Evolutionary conservation across 73 alveolate genomes (phyloP).

Genomic region (Uronychia setigera): DNA sequence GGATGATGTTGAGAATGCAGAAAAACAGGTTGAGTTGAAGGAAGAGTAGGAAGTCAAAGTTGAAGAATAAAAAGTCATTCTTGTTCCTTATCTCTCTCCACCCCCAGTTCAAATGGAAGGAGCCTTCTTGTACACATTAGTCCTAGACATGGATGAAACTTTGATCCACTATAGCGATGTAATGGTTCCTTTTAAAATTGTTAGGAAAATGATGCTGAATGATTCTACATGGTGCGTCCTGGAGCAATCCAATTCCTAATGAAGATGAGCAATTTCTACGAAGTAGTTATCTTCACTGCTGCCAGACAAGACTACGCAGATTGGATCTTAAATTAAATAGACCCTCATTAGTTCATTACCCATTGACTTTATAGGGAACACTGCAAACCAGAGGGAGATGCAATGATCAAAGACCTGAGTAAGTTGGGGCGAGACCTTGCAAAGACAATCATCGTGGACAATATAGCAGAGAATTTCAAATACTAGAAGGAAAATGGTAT

Average conservation of each 20-base stretch:
- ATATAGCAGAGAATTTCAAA: slow-evolving; percentile 73
- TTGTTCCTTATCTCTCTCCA: neutral
- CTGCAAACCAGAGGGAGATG: slow-evolving; percentile 14
- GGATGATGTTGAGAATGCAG: too few relatives aligned
- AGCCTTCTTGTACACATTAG: slow-evolving; percentile 53
- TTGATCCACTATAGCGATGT: slow-evolving; percentile 54
- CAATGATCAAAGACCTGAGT: slow-evolving; percentile 64
- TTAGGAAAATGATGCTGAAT: neutral
- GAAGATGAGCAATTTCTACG: slow-evolving; percentile 18
- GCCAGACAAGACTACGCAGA: slow-evolving; percentile 58
- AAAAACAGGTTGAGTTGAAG: too few relatives aligned
- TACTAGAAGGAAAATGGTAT: too few relatives aligned
- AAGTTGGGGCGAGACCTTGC: slow-evolving; percentile 70
- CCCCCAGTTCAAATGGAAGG: neutral
- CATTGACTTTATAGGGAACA: slow-evolving; percentile 43
- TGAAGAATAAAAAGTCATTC: too few relatives aligned
- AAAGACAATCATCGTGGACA: slow-evolving; percentile 67
- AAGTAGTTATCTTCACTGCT: slow-evolving; percentile 51
- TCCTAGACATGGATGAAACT: slow-evolving; percentile 81
- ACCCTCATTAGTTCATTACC: slow-evolving; percentile 14
- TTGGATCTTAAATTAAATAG: slow-evolving; percentile 34
- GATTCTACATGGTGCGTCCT: neutral
- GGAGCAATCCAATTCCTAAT: slow-evolving; percentile 16
- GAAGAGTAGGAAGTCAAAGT: too few relatives aligned
- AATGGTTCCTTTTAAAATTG: neutral